A percentile compares a stretch with the other conserved stretches of the same genome.
Conservation (phyloP, 495 filamentous ascomycete genomes). For the Recurvomyces mirabilis region DNA sequence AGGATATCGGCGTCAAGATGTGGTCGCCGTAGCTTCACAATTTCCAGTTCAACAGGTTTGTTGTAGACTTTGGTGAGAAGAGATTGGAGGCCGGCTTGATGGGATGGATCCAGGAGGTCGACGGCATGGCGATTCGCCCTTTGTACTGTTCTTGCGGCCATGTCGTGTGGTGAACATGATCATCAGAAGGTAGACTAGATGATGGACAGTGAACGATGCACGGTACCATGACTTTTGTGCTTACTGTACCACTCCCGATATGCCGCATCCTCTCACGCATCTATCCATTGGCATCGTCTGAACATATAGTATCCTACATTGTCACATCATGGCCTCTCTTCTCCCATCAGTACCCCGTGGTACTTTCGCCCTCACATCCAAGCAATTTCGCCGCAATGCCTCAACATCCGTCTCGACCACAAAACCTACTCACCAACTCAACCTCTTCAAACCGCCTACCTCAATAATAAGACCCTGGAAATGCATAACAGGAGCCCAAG, state of each 20-base stretch:
- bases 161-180: background rate
- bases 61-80: slow-evolving; percentile 17
- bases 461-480: slow-evolving; percentile 12
- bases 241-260: background rate
- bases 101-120: slow-evolving; percentile 8
- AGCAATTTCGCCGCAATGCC: slow-evolving; percentile 7
- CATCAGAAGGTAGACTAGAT: slow-evolving; percentile 1
- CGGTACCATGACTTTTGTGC: background rate
- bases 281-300: background rate
- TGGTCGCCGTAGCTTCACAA: slow-evolving; percentile 12
- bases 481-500: slow-evolving; percentile 15
- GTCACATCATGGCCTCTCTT: background rate
- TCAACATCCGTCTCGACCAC: too few species aligned
- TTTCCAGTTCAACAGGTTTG: slow-evolving; percentile 18
- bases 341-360: slow-evolving; percentile 2
- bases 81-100: slow-evolving; percentile 14
- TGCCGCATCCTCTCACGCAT: background rate
- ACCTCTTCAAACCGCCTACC: slow-evolving; percentile 15
- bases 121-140: background rate
- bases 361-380: slow-evolving; percentile 1
- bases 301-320: background rate
- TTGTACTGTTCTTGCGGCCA: background rate
- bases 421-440: too few species aligned
- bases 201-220: background rate
- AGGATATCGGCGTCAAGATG: slow-evolving; percentile 18